These are phyloP conservation scores for Penicillium sp. DNA, from an alignment of 2,329 filamentous ascomycete genomes.

Conservation along the genomic window DNA sequence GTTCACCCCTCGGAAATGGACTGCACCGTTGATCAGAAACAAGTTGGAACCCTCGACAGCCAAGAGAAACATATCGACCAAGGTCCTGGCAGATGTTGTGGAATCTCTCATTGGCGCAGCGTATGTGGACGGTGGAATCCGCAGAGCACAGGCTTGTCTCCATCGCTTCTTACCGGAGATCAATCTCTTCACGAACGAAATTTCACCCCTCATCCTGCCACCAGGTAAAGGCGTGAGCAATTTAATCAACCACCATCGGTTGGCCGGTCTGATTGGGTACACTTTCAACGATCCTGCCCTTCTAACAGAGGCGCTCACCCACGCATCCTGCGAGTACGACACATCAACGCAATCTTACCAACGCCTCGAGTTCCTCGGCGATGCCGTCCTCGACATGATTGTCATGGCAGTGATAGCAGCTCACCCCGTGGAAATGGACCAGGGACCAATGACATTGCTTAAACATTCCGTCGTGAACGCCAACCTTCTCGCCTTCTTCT, in stretches of 20 bases:
- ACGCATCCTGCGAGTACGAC: slow-evolving; percentile 60
- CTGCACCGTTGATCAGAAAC: slow-evolving; percentile 58
- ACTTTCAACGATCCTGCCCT: slow-evolving; percentile 65
- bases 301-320: slow-evolving; percentile 76
- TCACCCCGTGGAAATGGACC: slow-evolving; percentile 42
- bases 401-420: slow-evolving; percentile 53
- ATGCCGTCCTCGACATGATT: slow-evolving; percentile 77
- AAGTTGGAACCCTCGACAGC: slow-evolving; percentile 13
- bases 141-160: slow-evolving; percentile 63
- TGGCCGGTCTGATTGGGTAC: slow-evolving; percentile 57
- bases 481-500: slow-evolving; percentile 73
- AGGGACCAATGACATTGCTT: slow-evolving; percentile 69
- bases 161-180: slow-evolving; percentile 62
- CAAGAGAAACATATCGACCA: slow-evolving; percentile 60
- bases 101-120: slow-evolving; percentile 80
- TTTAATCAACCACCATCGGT: slow-evolving; percentile 11
- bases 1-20: slow-evolving; percentile 73
- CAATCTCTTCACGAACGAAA: slow-evolving; percentile 20
- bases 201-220: background rate
- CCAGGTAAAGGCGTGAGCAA: slow-evolving; percentile 7
- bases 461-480: slow-evolving; percentile 76
- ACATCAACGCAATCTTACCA: slow-evolving; percentile 61
- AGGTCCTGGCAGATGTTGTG: slow-evolving; percentile 81
- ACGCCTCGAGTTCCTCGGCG: slow-evolving; percentile 82
- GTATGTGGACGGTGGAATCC: slow-evolving; percentile 65